Evolutionary conservation across 768 basidiomycete species (phyloP), one percentile per base, ranked within the genome.

Genomic region (Tylopilus sp.): DNA sequence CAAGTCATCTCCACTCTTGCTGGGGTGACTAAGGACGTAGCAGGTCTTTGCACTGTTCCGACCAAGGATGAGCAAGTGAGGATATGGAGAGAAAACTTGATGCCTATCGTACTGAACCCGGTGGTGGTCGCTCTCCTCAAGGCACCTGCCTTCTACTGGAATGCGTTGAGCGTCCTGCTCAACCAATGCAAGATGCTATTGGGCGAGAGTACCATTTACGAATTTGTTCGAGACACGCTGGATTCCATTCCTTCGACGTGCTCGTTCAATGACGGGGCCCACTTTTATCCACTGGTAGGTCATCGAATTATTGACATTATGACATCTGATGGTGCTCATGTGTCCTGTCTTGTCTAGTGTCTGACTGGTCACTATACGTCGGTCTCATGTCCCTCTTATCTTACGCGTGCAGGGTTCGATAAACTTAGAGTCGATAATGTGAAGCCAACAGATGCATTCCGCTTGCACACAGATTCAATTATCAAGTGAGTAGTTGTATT

Each of bases 101-200:
- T 79, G 47, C 86, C 83, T 1, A 79, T 87, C 40, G 66, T 89
- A 10, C 63, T 88, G 35, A 80, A 82, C 62, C 73, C 75, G 20
- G 51, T 81, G 21, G 79, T 88, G 44, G 74, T 82, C 42, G 74
- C 76, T 9, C 54, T 72, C 17, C 68, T 86, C 48, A 67, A 74
- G 48, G 72, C 69, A 9, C 76, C 74, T 21, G 47, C 64, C 15
- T 71, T 85, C 54, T 85, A 82, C 55, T 91, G 88, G 88, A 86
- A 87, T 59, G 86, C 87, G 0, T 69, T 90, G 21, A 88, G 88
- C 15, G 88, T 91, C 4, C 87, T 88, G 4, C 69, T 75, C 55
- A 85, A 85, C 59, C 85, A 88, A 69, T 75, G 83, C 54, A 71
- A 72, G 50, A 81, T 83, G 76, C 68, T 86, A 47, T 58, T 84